Evolutionary conservation across 2,329 filamentous ascomycete genomes (phyloP).

Genomic region (Paraphoma chrysanthemicola): DNA sequence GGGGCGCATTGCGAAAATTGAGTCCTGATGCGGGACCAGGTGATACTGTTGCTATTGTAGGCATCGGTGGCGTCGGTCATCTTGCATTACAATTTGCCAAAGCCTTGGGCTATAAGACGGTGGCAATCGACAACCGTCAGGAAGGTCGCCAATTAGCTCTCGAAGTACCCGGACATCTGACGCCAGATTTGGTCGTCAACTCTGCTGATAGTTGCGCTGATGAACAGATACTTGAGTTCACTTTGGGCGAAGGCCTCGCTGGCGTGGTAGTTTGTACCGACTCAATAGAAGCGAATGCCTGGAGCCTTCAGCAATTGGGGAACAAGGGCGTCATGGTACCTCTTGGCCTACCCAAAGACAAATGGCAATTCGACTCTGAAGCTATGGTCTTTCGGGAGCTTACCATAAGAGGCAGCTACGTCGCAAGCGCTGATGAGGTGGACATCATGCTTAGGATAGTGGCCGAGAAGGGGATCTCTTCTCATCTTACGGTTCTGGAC

Average conservation of each 20-base stretch:
- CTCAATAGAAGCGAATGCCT: slow-evolving; percentile 27
- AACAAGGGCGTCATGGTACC: slow-evolving; percentile 32
- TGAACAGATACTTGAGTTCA: slow-evolving; percentile 21
- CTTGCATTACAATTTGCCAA: slow-evolving; percentile 75
- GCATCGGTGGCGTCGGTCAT: slow-evolving; percentile 80
- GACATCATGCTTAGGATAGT: slow-evolving; percentile 33
- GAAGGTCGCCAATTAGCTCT: slow-evolving; percentile 28
- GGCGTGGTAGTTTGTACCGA: slow-evolving; percentile 37
- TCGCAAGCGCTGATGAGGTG: slow-evolving; percentile 29
- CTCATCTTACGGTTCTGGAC: slow-evolving; percentile 27
- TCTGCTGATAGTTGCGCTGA: slow-evolving; percentile 17
- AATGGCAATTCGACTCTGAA: slow-evolving; percentile 35
- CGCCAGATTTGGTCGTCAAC: slow-evolving; percentile 28
- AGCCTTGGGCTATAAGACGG: slow-evolving; percentile 28
- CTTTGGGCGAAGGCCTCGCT: slow-evolving; percentile 28
- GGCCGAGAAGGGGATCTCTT: slow-evolving; percentile 23
- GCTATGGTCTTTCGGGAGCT: slow-evolving; percentile 33
- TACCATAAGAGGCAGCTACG: slow-evolving; percentile 33
- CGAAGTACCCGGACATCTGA: slow-evolving; percentile 20
- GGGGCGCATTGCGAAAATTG: slow-evolving; percentile 30
- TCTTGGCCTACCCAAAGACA: slow-evolving; percentile 30
- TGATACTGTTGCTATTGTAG: slow-evolving; percentile 79
- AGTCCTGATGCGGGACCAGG: slow-evolving; percentile 60
- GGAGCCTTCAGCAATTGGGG: slow-evolving; percentile 31
- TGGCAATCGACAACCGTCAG: slow-evolving; percentile 34